Evolutionary conservation across 768 basidiomycete species (phyloP), one percentile per base, ranked within the genome.

Genomic region (Pisolithus albus): DNA sequence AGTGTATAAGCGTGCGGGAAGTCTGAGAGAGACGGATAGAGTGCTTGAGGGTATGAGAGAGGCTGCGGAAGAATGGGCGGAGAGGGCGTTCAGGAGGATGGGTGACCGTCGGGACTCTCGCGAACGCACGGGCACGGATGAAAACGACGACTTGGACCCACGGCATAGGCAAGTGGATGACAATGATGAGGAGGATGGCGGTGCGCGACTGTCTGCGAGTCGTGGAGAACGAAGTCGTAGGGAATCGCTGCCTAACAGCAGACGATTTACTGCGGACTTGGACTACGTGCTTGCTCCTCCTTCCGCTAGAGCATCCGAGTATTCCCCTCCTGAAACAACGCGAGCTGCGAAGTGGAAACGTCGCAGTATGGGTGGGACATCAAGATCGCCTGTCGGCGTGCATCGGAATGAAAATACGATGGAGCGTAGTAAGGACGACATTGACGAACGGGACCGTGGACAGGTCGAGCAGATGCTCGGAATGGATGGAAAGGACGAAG

Each of bases 31-130:
- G 49, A 66, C 75, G 23, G 76, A 77, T 47, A 59, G 63, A 42
- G 62, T 72, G 39, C 59, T 76, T 55, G 57, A 55, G 45, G 58
- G 58, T 51, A 76, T 73, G 74, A 67, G 65, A 19, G 58, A 70
- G 50, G 67, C 59, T 23, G 72, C 72, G 2, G 71, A 72, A 51
- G 59, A 41, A 2, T 62, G 53, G 48, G 64, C 60, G 7, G 57
- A 56, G 39, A 23, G n/a, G 0, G 24, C 13, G 7, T n/a, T 55
- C 39, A 53, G 24, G 16, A 36, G 39, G 23, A 16, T 28, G 51
- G 37, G 37, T n/a, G 45, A 45, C 5, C 37, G 30, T 18, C 28
- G 19, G 18, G 24, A 26, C 8, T 19, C 37, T 45, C 15, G 13
- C 16, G 16, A 15, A 4, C 40, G 34, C 11, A 13, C 18, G 28